phyloP scores from a whole-genome alignment of 2,329 filamentous ascomycete genomes.

The Alternaria triticina region DNA sequence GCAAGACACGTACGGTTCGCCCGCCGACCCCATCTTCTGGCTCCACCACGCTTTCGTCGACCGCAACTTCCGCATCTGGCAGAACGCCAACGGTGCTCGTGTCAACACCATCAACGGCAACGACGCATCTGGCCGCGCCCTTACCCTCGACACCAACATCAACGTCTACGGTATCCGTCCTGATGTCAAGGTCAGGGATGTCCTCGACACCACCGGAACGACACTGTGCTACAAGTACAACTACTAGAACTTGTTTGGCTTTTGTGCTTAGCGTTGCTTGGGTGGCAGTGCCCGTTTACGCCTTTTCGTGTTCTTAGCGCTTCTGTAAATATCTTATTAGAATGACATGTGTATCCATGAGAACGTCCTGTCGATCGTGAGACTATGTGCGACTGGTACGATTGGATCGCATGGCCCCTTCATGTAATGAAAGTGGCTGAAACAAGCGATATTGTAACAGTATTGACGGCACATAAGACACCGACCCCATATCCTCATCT shows the following conservation, averaged over 20 bases:
- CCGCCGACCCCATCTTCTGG: slow-evolving; percentile 53
- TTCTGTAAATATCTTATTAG: slow-evolving; percentile 6
- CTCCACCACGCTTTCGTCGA: slow-evolving; percentile 60
- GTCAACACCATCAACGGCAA: slow-evolving; percentile 50
- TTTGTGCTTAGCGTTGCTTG: background rate
- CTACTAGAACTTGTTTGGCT: slow-evolving; percentile 30
- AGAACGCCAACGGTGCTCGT: slow-evolving; percentile 42
- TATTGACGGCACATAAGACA: background rate
- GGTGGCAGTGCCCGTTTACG: background rate
- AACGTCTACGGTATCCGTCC: slow-evolving; percentile 37
- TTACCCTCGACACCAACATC: slow-evolving; percentile 37
- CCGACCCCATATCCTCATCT: background rate
- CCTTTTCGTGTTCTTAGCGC: background rate
- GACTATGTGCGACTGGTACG: background rate
- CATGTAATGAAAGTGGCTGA: background rate
- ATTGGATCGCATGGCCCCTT: background rate
- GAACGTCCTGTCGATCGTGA: background rate
- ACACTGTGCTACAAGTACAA: slow-evolving; percentile 46
- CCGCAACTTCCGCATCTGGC: slow-evolving; percentile 60
- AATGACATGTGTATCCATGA: slow-evolving; percentile 6
- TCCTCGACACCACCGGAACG: slow-evolving; percentile 34
- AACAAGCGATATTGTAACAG: background rate
- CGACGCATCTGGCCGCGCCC: slow-evolving; percentile 28
- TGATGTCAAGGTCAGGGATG: slow-evolving; percentile 35
- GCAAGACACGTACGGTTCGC: slow-evolving; percentile 41